Evolutionary conservation across 257 asterid genomes (phyloP), one percentile per base, ranked within the genome.

Genomic region (Nicotiana knightiana): DNA sequence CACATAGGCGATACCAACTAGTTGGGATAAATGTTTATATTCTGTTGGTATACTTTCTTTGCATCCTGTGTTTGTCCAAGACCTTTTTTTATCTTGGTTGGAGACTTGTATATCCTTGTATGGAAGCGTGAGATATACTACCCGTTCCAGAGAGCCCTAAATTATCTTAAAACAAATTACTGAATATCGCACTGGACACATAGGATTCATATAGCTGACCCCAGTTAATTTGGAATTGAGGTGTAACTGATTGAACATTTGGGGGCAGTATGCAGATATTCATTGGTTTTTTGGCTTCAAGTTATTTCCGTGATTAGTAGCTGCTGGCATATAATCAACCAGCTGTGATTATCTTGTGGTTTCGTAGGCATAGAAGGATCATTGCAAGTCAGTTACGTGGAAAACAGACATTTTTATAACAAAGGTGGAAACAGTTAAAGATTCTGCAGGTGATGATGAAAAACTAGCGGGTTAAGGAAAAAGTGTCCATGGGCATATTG

Each of bases 401-500:
- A 54, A 54, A 54, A 54, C 59, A 15, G 48, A 43, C 48, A 43
- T 43, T 43, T 43, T 43, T 43, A 43, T 28, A 28, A 51, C 57
- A 51, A 51, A 13, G 57, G 57, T 43, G 57, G 5, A 51, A 51
- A 51, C 57, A 51, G 57, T 51, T 12, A 43, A 51, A 51, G 57
- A 51, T 51, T 51, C 57, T 51, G 57, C 5, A 3, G 57, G 17
- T 12, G 57, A 3, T 51, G 57, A 51, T 51, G 57, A 51, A 51
- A 51, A 51, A 10, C 57, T 51, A 51, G 57, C 17, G 5, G 17
- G 13, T 51, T 51, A 51, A 51, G 57, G 57, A 43, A 51, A 13
- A 51, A 51, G 57, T 53, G 54, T 55, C 16, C 83, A 82, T 71
- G 81, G 63, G 54, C 81, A 84, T 57, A 65, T 59, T 73, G 85